A percentile compares a stretch with the other conserved stretches of the same genome.
phyloP scores from a whole-genome alignment of 352 stramenopile genomes.

The Globisporangium camurandrum region DNA sequence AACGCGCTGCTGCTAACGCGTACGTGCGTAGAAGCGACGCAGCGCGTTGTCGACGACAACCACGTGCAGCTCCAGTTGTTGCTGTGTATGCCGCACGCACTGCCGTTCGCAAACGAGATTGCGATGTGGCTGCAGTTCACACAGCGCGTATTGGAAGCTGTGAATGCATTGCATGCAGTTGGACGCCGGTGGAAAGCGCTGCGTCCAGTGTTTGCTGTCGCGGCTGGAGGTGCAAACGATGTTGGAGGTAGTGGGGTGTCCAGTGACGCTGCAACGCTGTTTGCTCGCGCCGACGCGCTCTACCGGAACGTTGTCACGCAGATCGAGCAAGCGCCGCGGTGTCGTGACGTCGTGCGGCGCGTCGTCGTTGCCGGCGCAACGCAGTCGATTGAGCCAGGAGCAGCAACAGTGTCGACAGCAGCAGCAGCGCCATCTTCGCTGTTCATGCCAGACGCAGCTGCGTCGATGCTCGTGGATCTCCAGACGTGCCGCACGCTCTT shows the following conservation, averaged over 20 bases:
- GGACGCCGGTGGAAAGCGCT: slow-evolving; percentile 47
- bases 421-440: not conserved
- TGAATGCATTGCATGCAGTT: slow-evolving; percentile 29
- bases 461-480: slow-evolving; percentile 26
- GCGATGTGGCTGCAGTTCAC: slow-evolving; percentile 40
- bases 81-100: slow-evolving; percentile 33
- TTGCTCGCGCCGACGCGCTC: slow-evolving; percentile 31
- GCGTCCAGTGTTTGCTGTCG: slow-evolving; percentile 39
- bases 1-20: slow-evolving; percentile 18
- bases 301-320: slow-evolving; percentile 22
- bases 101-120: slow-evolving; percentile 38
- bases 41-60: slow-evolving; percentile 55
- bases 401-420: not conserved
- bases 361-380: not conserved
- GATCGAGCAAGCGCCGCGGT: slow-evolving; percentile 25
- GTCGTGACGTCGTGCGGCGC: slow-evolving; percentile 23
- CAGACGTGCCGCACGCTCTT: slow-evolving; percentile 29
- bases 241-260: too few relatives aligned
- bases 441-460: too few relatives aligned
- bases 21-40: slow-evolving; percentile 28
- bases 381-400: not conserved
- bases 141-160: slow-evolving; percentile 24
- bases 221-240: slow-evolving; percentile 27
- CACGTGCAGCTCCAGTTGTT: slow-evolving; percentile 39
- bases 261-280: slow-evolving; percentile 36